Conservation (phyloP, 257 asterid species). For the Vinca minor region DNA sequence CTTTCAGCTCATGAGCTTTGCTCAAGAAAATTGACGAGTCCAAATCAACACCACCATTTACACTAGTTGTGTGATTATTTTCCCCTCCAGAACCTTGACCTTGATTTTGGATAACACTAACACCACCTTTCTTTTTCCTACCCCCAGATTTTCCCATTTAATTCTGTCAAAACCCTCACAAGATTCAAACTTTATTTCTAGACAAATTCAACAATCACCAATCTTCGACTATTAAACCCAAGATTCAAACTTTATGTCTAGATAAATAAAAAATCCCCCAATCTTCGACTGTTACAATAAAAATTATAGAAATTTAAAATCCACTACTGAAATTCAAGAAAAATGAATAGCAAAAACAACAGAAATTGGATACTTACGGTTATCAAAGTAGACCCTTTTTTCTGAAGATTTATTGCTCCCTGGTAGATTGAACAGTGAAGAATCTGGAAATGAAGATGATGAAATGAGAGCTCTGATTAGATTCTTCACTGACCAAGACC, state of each 20-base stretch:
- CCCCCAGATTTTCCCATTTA: slow-evolving; percentile 90
- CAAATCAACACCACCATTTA: slow-evolving; percentile 51
- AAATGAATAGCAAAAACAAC: neutral
- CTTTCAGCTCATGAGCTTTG: slow-evolving; percentile 87
- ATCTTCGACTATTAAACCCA: slow-evolving; percentile 8
- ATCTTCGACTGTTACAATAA: neutral
- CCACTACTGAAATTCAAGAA: slow-evolving; percentile 1
- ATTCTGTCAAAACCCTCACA: slow-evolving; percentile 11
- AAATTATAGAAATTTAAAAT: neutral
- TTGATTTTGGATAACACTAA: slow-evolving; percentile 12
- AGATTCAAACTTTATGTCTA: slow-evolving; percentile 25
- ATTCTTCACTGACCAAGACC: neutral
- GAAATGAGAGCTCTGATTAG: slow-evolving; percentile 3
- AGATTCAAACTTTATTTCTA: slow-evolving; percentile 25
- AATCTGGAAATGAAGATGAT: slow-evolving; percentile 9
- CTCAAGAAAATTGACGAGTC: slow-evolving; percentile 55
- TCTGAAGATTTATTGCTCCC: neutral
- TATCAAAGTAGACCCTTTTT: slow-evolving; percentile 12
- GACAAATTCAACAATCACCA: neutral
- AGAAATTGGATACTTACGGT: slow-evolving; percentile 30
- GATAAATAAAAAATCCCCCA: neutral
- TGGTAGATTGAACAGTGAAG: slow-evolving; percentile 15
- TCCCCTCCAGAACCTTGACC: slow-evolving; percentile 31
- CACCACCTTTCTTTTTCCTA: slow-evolving; percentile 66
- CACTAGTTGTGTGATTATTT: slow-evolving; percentile 33